Percentiles rank a stretch among this genome's conserved stretches.
These are phyloP conservation scores for Entelexis sorbosivorans DNA, from an alignment of 1,139 yeast genomes.

Conservation along the genomic window DNA sequence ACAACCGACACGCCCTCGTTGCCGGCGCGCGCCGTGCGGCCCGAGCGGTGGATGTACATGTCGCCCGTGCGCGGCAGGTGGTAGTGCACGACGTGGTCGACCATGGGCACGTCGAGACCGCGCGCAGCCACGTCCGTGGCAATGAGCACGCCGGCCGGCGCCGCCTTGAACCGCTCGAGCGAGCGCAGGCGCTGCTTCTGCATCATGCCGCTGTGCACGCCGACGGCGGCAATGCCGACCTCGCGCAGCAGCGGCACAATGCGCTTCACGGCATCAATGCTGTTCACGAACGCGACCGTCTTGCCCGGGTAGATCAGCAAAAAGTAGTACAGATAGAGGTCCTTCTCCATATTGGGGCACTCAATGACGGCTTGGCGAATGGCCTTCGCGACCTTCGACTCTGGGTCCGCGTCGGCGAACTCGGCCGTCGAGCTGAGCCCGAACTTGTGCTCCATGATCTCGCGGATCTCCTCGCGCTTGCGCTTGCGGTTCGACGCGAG, in stretches of 20 bases:
- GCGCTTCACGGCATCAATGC: conserved; percentile 86
- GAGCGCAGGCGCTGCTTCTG: conserved; percentile 86
- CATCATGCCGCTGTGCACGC: conserved; percentile 87
- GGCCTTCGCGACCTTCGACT: conserved; percentile 62
- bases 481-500: conserved; percentile 37
- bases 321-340: conserved; percentile 79
- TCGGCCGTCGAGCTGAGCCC: conserved; percentile 37
- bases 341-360: conserved; percentile 85
- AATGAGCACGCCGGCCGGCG: conserved; percentile 51
- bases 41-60: conserved; percentile 88
- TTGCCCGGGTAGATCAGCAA: conserved; percentile 77
- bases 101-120: conserved; percentile 86
- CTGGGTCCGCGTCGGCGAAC: conserved; percentile 79
- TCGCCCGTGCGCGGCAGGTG: conserved; percentile 94
- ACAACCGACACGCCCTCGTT: conserved; percentile 87
- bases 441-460: conserved; percentile 31
- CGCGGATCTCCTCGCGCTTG: conserved; percentile 30
- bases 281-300: conserved; percentile 83
- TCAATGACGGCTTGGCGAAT: conserved; percentile 82
- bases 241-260: conserved; percentile 63
- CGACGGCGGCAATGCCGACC: conserved; percentile 60
- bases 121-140: conserved; percentile 99
- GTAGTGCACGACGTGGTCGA: conserved; percentile 91
- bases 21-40: conserved; percentile 96
- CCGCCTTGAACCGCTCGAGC: conserved; percentile 50